Evolutionary conservation across 129 eudicot species (phyloP).

Genomic region (Heracleum sosnowskyi): DNA sequence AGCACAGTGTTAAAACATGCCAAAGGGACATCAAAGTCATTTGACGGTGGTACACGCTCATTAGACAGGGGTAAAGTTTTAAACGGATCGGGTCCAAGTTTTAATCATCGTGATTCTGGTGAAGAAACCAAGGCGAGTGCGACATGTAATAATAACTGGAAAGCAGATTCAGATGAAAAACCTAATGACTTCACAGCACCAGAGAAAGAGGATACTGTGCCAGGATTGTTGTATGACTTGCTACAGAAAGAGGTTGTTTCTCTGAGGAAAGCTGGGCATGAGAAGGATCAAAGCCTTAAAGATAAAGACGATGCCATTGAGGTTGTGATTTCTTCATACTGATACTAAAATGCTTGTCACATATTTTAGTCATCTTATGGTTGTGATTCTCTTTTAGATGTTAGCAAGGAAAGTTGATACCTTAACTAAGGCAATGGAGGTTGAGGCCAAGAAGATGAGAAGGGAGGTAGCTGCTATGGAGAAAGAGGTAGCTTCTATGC

Average conservation of each 20-base stretch:
- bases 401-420: slow-evolving; percentile 92
- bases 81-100: slow-evolving; percentile 63
- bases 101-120: slow-evolving; percentile 46
- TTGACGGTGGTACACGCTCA: slow-evolving; percentile 88
- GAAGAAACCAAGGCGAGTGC: slow-evolving; percentile 54
- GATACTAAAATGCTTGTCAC: slow-evolving; percentile 4
- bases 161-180: slow-evolving; percentile 61
- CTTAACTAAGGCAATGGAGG: slow-evolving; percentile 92
- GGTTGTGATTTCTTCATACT: slow-evolving; percentile 30
- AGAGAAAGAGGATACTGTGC: slow-evolving; percentile 71
- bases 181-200: slow-evolving; percentile 39
- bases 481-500: slow-evolving; percentile 91
- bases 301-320: slow-evolving; percentile 96
- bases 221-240: slow-evolving; percentile 87
- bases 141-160: slow-evolving; percentile 42
- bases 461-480: slow-evolving; percentile 92
- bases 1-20: slow-evolving; percentile 70
- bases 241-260: slow-evolving; percentile 84
- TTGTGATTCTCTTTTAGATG: slow-evolving; percentile 41
- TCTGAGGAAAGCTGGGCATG: slow-evolving; percentile 79
- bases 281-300: slow-evolving; percentile 93
- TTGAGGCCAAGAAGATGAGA: slow-evolving; percentile 93
- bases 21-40: slow-evolving; percentile 92
- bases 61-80: slow-evolving; percentile 73
- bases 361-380: background rate